Evolutionary conservation across 108 stramenopile species (phyloP).

Genomic region (Cyclotella kingstonii): DNA sequence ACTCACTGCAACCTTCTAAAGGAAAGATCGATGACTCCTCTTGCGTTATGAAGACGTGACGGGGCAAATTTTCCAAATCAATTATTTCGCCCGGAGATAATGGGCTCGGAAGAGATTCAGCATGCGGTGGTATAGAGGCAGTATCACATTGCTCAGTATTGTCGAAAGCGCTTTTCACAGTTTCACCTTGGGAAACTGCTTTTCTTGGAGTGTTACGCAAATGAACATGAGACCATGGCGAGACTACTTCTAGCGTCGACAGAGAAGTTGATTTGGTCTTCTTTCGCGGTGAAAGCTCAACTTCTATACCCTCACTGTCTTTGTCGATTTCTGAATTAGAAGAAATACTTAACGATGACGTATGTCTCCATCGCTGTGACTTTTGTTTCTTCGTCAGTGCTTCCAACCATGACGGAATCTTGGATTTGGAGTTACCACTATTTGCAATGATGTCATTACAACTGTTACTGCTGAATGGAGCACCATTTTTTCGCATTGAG

Average conservation of each 20-base stretch:
- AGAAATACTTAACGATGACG: too few relatives aligned
- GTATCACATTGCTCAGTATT: not conserved
- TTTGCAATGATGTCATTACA: not conserved
- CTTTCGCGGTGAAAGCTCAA: slow-evolving; percentile 28
- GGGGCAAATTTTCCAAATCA: slow-evolving; percentile 27
- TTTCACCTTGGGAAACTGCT: not conserved
- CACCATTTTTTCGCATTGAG: not conserved
- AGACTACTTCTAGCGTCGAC: slow-evolving; percentile 4
- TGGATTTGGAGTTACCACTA: not conserved
- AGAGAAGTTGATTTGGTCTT: slow-evolving; percentile 22
- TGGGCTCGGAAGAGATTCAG: not conserved
- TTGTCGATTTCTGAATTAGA: not conserved
- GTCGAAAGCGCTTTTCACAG: too few relatives aligned
- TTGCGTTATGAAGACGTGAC: slow-evolving; percentile 4
- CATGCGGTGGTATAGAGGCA: not conserved
- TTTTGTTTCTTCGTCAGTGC: slow-evolving; percentile 38
- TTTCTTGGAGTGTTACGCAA: slow-evolving; percentile 32
- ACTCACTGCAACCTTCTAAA: slow-evolving; percentile 8
- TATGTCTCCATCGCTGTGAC: slow-evolving; percentile 11
- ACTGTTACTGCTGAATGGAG: not conserved
- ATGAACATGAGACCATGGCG: slow-evolving; percentile 38
- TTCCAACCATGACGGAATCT: slow-evolving; percentile 33
- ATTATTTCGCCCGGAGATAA: slow-evolving; percentile 35
- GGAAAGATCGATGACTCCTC: slow-evolving; percentile 27
- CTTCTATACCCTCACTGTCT: not conserved